Conservation (phyloP, 345 rosid species). For the Ceriops tagal region DNA sequence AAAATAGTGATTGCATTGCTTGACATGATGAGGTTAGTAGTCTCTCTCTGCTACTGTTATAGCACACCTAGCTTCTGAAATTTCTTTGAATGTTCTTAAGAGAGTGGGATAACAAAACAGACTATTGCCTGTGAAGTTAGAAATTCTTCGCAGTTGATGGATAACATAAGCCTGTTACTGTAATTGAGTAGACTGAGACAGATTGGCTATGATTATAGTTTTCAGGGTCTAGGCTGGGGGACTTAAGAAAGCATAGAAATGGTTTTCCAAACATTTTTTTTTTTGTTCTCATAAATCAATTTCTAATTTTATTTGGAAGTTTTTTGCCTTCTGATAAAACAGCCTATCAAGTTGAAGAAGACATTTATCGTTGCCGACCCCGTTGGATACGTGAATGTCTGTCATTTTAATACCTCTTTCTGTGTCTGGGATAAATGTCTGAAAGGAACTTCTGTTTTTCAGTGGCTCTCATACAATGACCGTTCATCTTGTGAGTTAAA, state of each 20-base stretch:
- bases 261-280: no score
- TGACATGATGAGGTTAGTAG: slow-evolving; percentile 39
- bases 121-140: slow-evolving; percentile 1
- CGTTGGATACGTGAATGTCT: not conserved
- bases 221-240: no score
- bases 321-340: no score
- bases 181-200: no score
- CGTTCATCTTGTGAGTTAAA: slow-evolving; percentile 26
- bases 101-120: slow-evolving; percentile 13
- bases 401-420: not conserved
- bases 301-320: no score
- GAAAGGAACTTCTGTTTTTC: slow-evolving; percentile 21
- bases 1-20: slow-evolving; percentile 41
- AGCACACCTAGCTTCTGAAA: slow-evolving; percentile 15
- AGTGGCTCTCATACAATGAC: slow-evolving; percentile 35
- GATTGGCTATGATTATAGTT: no score
- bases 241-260: no score
- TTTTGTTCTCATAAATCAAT: no score
- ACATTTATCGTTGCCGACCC: not conserved
- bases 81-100: slow-evolving; percentile 13
- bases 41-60: slow-evolving; percentile 33
- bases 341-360: not conserved
- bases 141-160: no score
- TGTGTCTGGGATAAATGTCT: slow-evolving; percentile 2
- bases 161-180: no score